phyloP scores from a whole-genome alignment of 805 yeast species.

The Hanseniaspora jakobsenii region DNA sequence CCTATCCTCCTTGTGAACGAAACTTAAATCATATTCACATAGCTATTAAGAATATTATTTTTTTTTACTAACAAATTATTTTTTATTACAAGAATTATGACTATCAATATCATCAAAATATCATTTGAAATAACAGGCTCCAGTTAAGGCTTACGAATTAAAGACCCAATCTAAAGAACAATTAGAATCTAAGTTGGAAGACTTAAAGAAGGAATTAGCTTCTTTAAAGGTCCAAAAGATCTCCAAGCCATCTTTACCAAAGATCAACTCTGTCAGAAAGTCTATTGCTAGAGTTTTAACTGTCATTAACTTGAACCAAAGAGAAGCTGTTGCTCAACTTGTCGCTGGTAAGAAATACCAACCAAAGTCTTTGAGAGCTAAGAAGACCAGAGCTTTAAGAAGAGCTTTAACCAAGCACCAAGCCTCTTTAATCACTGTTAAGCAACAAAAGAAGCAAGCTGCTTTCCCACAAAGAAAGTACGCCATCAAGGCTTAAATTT shows the following conservation, averaged over 20 bases:
- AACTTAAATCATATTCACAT: too few relatives aligned
- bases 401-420: slow-evolving; percentile 85
- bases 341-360: slow-evolving; percentile 89
- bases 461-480: slow-evolving; percentile 98
- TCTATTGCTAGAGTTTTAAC: slow-evolving; percentile 97
- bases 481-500: slow-evolving; percentile 90
- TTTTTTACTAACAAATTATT: neutral
- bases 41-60: too few relatives aligned
- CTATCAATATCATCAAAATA: neutral
- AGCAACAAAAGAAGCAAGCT: slow-evolving; percentile 79
- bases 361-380: slow-evolving; percentile 98
- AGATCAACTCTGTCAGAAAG: slow-evolving; percentile 94
- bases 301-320: slow-evolving; percentile 90
- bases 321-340: slow-evolving; percentile 87
- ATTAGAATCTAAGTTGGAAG: slow-evolving; percentile 86
- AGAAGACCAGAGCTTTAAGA: slow-evolving; percentile 99
- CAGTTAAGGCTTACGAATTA: slow-evolving; percentile 89
- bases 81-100: neutral
- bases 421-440: slow-evolving; percentile 67
- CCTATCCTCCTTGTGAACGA: too few relatives aligned
- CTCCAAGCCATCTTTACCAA: slow-evolving; percentile 85
- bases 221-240: slow-evolving; percentile 91
- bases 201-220: slow-evolving; percentile 93
- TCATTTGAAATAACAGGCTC: slow-evolving; percentile 62
- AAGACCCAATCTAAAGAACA: slow-evolving; percentile 95